Evolutionary conservation across 169 alveolate genomes (phyloP).

Genomic region (Plasmodium gonderi): DNA sequence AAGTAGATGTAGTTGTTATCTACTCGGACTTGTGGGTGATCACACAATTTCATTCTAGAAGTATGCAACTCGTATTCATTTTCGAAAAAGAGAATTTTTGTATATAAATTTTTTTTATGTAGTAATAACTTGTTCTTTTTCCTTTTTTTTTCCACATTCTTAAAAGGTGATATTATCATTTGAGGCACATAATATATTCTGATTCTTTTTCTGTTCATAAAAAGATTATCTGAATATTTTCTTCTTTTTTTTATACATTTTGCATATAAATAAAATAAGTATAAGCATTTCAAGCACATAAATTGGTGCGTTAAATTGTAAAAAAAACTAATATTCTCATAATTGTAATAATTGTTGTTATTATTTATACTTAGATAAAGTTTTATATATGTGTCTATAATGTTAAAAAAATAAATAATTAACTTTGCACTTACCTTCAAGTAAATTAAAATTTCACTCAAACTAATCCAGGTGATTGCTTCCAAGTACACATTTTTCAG

Average conservation of each 20-base stretch:
- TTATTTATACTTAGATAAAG: slow-evolving; percentile 53
- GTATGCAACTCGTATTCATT: slow-evolving; percentile 18
- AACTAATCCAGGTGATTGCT: slow-evolving; percentile 46
- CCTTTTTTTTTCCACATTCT: not conserved
- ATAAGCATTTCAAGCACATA: slow-evolving; percentile 66
- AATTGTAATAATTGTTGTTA: slow-evolving; percentile 31
- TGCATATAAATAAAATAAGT: slow-evolving; percentile 56
- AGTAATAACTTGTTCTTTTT: not conserved
- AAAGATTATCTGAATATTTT: not conserved
- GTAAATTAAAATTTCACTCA: slow-evolving; percentile 55
- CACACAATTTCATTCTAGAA: not conserved
- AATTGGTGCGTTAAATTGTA: slow-evolving; percentile 66
- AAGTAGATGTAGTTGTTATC: slow-evolving; percentile 38
- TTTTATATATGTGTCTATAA: slow-evolving; percentile 43
- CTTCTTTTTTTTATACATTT: slow-evolving; percentile 16
- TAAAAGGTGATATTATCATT: not conserved
- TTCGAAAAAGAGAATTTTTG: slow-evolving; percentile 60
- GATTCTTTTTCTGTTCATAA: not conserved
- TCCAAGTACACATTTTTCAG: slow-evolving; percentile 32
- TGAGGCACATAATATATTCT: not conserved
- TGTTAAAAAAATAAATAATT: slow-evolving; percentile 21
- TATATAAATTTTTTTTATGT: slow-evolving; percentile 38
- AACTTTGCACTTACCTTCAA: slow-evolving; percentile 39
- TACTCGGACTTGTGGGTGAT: slow-evolving; percentile 25
- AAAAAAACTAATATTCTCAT: slow-evolving; percentile 36